Conservation (phyloP, 148 eudicot species). For the Chenopodium quinoa region DNA sequence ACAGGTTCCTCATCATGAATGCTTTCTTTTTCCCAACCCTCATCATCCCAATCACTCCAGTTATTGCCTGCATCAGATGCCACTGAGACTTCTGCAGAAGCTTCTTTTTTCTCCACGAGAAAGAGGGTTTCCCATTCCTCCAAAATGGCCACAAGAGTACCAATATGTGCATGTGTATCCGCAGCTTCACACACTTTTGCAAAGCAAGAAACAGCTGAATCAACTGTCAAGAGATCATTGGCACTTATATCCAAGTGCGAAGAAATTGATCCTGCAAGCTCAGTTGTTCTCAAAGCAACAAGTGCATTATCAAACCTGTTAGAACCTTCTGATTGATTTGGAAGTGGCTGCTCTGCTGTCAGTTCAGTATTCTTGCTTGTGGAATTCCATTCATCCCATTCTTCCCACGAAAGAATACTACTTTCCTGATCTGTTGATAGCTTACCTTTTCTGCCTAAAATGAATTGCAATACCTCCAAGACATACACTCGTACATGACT, state of each 20-base stretch:
- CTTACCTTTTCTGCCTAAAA: conserved; percentile 45
- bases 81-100: conserved; percentile 39
- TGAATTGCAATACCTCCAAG: conserved; percentile 81
- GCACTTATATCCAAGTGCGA: conserved; percentile 54
- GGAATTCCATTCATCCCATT: conserved; percentile 54
- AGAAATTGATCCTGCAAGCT: conserved; percentile 61
- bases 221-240: conserved; percentile 61
- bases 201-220: conserved; percentile 83
- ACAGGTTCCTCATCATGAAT: conserved; percentile 64
- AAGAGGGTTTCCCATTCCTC: conserved; percentile 80
- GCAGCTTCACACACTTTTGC: conserved; percentile 56
- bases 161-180: conserved; percentile 44
- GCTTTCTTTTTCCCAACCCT: conserved; percentile 97
- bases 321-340: conserved; percentile 46
- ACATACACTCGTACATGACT: conserved; percentile 68
- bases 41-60: conserved; percentile 92
- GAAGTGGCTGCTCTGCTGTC: conserved; percentile 25
- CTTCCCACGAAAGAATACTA: conserved; percentile 76
- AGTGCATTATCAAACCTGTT: conserved; percentile 65
- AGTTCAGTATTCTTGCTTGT: conserved; percentile 30
- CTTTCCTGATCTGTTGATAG: conserved; percentile 39
- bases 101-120: conserved; percentile 34
- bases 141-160: conserved; percentile 60
- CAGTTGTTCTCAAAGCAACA: conserved; percentile 79
- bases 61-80: conserved; percentile 40